Evolutionary conservation across 208 protist species (phyloP), one percentile per base, ranked within the genome.

Genomic region (Trypanosoma rangeli): DNA sequence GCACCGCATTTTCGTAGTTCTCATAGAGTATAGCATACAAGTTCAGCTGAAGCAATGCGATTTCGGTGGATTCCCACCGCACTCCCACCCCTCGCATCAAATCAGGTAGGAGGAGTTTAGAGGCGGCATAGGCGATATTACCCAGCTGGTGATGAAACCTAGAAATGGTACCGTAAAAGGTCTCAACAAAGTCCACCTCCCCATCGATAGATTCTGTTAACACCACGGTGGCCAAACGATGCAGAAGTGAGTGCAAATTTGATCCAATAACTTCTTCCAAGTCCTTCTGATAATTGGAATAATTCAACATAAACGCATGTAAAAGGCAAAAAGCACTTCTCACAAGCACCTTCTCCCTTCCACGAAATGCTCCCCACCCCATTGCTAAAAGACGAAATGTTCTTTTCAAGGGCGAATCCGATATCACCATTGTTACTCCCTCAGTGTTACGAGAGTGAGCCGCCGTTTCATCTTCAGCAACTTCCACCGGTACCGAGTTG

Each of bases 281-380:
- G 20, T 65, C 66, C 22, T 58, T 63, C 13, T 82, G 48, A 16
- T 82, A 50, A 15, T 60, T 48, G 8, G 68, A 64, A 61, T 77
- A 82, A 52, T 70, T 73, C 3, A 24, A 61, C 15, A 82, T 42
- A 3, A 82, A 50, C 9, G 65, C 28, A 28, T 76, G 62, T 33
- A 85, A 61, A 37, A 85, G 56, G 29, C 61, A 46, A 39, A 79
- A 64, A 0, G 54, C 50, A 60, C 58, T 74, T 42, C 63, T 53
- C 24, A 68, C 8, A 57, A 76, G 48, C 33, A 64, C 54, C 18
- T 54, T 56, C 13, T 73, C 65, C 8, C 28, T 28, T 29, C 28
- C 35, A 48, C 57, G 49, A 22, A 71, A 67, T 24, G 57, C 67
- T 20, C 16, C 52, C 64, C 71, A 76, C 24, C 58, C 37, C 18